Evolutionary conservation across 495 filamentous ascomycete species (phyloP).

Genomic region (Stereocaulon alpinum): DNA sequence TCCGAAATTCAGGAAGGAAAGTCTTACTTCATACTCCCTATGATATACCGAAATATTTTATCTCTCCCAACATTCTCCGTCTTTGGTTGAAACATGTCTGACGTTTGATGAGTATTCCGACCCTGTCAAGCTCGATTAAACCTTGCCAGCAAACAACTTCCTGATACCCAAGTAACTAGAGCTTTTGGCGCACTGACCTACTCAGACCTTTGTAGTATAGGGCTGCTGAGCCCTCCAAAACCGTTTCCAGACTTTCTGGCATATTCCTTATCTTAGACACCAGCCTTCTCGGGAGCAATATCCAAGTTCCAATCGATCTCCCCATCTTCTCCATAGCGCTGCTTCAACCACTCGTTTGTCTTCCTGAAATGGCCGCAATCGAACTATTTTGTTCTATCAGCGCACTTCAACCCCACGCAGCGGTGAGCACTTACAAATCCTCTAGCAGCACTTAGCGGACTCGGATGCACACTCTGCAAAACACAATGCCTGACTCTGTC

Average conservation of each 20-base stretch:
- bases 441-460: constrained; percentile 66
- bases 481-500: constrained; percentile 64
- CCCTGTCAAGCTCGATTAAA: too few relatives aligned
- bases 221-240: too few relatives aligned
- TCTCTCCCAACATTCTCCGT: too few relatives aligned
- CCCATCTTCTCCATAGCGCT: constrained; percentile 65
- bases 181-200: too few relatives aligned
- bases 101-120: too few relatives aligned
- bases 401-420: not conserved
- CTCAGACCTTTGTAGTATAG: too few relatives aligned
- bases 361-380: constrained; percentile 77
- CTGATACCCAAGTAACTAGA: too few relatives aligned
- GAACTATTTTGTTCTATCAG: constrained; percentile 40
- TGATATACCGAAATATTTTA: too few relatives aligned
- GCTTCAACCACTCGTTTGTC: constrained; percentile 79
- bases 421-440: constrained; percentile 51
- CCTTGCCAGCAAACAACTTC: too few relatives aligned
- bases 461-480: constrained; percentile 79
- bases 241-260: not conserved
- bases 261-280: constrained; percentile 7
- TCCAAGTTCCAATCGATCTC: constrained; percentile 80
- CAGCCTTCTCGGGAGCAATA: constrained; percentile 21
- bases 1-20: too few relatives aligned
- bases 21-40: too few relatives aligned
- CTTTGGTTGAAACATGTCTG: too few relatives aligned